Evolutionary conservation across 1,284 basidiomycete genomes (phyloP).

Genomic region (Cryptococcus sp.): DNA sequence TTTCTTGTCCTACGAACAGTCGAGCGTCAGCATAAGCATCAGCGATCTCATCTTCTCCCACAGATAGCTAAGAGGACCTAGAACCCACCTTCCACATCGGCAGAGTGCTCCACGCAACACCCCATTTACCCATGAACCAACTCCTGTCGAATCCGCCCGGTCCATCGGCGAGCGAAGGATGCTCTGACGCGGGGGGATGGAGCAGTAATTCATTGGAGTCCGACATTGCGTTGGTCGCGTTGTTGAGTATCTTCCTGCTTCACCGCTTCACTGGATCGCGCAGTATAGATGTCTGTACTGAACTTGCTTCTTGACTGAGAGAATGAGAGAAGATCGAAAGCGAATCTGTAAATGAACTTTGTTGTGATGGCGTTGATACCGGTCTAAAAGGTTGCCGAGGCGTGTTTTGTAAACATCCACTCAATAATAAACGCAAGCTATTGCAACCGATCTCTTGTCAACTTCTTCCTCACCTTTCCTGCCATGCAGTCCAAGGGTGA

Average conservation of each 20-base stretch:
- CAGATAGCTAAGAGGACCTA: neutral
- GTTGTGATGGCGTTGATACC: neutral
- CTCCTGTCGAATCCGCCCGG: slow-evolving; percentile 46
- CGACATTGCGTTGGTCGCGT: neutral
- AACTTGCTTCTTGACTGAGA: no score
- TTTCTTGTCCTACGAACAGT: slow-evolving; percentile 21
- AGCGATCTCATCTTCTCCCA: neutral
- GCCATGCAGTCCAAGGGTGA: no score
- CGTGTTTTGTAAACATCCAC: slow-evolving; percentile 4
- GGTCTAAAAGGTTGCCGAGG: neutral
- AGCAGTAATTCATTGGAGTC: slow-evolving; percentile 10
- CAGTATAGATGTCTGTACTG: no score
- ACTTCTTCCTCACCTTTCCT: no score
- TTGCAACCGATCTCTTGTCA: no score
- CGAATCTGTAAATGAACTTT: neutral
- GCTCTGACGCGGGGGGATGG: slow-evolving; percentile 34
- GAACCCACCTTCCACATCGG: slow-evolving; percentile 58
- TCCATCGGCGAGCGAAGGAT: slow-evolving; percentile 39
- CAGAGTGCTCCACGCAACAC: slow-evolving; percentile 57
- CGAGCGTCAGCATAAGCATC: neutral
- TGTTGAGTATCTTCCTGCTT: neutral
- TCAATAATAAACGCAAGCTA: neutral
- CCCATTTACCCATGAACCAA: slow-evolving; percentile 57
- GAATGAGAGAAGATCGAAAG: no score
- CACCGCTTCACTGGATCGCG: no score